Evolutionary conservation across 208 protist genomes (phyloP).

Genomic region (Trypanosoma brucei): DNA sequence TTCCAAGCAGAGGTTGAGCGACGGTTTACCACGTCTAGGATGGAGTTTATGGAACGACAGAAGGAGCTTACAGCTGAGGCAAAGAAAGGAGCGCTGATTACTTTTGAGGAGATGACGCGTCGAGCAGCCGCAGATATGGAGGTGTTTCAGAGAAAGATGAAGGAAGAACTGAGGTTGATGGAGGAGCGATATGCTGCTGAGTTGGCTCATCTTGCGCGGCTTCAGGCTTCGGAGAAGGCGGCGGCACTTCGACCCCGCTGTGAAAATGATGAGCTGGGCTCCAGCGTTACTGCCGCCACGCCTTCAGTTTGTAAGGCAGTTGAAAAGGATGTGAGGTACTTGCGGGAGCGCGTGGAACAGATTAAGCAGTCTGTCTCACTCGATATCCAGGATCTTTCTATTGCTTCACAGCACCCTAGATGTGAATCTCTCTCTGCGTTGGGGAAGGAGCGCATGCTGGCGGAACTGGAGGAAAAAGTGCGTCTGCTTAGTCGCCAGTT

Average conservation of each 20-base stretch:
- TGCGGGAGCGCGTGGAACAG: conserved; percentile 18
- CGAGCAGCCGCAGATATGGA: conserved; percentile 9
- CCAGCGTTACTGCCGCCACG: neutral
- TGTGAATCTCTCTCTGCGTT: conserved; percentile 1
- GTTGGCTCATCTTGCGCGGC: conserved; percentile 15
- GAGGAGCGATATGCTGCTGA: conserved; percentile 13
- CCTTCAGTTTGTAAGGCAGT: conserved; percentile 6
- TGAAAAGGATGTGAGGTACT: neutral
- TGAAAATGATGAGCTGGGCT: neutral
- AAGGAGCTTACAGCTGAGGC: conserved; percentile 8
- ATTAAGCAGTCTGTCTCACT: conserved; percentile 15
- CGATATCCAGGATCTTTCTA: conserved; percentile 19
- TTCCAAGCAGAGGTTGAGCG: conserved; percentile 15
- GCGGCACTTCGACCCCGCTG: neutral
- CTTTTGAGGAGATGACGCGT: conserved; percentile 15
- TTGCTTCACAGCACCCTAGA: neutral
- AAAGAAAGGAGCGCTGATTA: neutral
- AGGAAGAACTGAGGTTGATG: conserved; percentile 12
- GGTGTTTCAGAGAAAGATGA: conserved; percentile 5
- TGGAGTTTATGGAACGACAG: conserved; percentile 12
- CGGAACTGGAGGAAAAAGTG: conserved; percentile 12
- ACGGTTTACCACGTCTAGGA: conserved; percentile 10
- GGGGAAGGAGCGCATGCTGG: conserved; percentile 16
- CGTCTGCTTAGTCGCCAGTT: conserved; percentile 9
- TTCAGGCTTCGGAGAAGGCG: conserved; percentile 14